phyloP scores from a whole-genome alignment of 148 eudicot genomes.

The Vaccinium vitisidaea region DNA sequence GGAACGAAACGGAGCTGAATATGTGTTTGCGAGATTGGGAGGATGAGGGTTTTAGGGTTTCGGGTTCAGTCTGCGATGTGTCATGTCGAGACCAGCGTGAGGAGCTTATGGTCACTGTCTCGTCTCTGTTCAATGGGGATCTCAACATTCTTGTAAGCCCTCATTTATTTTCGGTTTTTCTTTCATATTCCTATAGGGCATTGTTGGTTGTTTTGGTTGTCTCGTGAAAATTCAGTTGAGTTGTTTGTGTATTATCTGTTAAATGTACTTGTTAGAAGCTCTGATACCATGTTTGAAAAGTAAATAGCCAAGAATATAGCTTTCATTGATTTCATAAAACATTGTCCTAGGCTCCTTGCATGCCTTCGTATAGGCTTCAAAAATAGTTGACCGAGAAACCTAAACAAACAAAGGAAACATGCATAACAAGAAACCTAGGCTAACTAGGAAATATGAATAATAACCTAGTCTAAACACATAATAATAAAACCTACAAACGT shows the following conservation, averaged over 20 bases:
- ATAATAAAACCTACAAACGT: background rate
- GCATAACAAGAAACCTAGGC: background rate
- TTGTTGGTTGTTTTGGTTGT: background rate
- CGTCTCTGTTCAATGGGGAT: constrained; percentile 52
- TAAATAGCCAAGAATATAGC: background rate
- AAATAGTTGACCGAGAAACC: background rate
- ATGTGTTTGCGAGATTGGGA: constrained; percentile 52
- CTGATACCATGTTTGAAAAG: background rate
- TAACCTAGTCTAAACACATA: background rate
- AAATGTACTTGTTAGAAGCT: background rate
- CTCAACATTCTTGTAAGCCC: constrained; percentile 61
- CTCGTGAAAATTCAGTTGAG: background rate
- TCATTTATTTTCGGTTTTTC: background rate
- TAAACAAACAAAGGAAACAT: background rate
- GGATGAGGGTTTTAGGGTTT: constrained; percentile 43
- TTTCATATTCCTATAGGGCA: background rate
- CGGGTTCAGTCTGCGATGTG: constrained; percentile 68
- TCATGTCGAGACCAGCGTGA: constrained; percentile 45
- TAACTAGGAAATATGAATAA: background rate
- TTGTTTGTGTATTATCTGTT: background rate
- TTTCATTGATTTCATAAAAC: background rate
- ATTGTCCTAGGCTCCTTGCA: background rate
- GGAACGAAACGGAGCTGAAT: constrained; percentile 45
- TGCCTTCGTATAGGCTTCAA: background rate
- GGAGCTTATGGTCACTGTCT: constrained; percentile 38